Conservation (phyloP, 2,329 filamentous ascomycete genomes). For the Phaeoacremonium minimum region DNA sequence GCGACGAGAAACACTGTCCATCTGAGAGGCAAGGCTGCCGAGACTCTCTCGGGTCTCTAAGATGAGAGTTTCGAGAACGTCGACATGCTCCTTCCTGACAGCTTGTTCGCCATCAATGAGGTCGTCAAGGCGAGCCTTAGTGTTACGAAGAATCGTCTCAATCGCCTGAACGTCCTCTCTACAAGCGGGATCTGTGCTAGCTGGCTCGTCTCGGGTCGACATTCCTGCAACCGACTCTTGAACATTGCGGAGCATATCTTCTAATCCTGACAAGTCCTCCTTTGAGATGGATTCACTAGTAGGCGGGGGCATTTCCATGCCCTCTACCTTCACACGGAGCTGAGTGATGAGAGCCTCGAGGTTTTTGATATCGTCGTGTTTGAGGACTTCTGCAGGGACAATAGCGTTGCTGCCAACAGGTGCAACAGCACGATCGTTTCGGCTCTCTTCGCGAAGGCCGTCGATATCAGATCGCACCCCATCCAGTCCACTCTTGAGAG, state of each 20-base stretch:
- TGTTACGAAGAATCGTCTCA: slow-evolving; percentile 84
- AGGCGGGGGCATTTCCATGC: slow-evolving; percentile 56
- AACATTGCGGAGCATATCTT: slow-evolving; percentile 46
- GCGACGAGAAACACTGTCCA: slow-evolving; percentile 70
- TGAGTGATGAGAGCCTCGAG: slow-evolving; percentile 81
- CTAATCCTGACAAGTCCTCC: slow-evolving; percentile 51
- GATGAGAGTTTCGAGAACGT: slow-evolving; percentile 61
- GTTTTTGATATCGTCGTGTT: slow-evolving; percentile 74
- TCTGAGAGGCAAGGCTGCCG: slow-evolving; percentile 57
- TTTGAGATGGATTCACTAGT: slow-evolving; percentile 32
- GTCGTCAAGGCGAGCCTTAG: slow-evolving; percentile 83
- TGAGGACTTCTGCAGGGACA: slow-evolving; percentile 48
- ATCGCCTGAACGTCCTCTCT: slow-evolving; percentile 89
- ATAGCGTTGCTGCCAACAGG: slow-evolving; percentile 48
- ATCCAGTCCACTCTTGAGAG: slow-evolving; percentile 76
- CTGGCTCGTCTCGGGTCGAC: slow-evolving; percentile 16
- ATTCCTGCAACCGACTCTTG: slow-evolving; percentile 29
- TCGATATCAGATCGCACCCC: slow-evolving; percentile 75
- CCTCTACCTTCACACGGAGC: slow-evolving; percentile 78
- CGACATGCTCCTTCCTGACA: slow-evolving; percentile 62
- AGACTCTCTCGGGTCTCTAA: slow-evolving; percentile 73
- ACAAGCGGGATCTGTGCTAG: slow-evolving; percentile 46
- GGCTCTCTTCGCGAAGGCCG: slow-evolving; percentile 58
- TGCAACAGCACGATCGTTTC: slow-evolving; percentile 45
- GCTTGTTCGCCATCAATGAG: slow-evolving; percentile 67